Percentiles rank a stretch among this genome's conserved stretches.
phyloP scores from a whole-genome alignment of 2,329 filamentous ascomycete species.

The Trichothecium sympodiale region DNA sequence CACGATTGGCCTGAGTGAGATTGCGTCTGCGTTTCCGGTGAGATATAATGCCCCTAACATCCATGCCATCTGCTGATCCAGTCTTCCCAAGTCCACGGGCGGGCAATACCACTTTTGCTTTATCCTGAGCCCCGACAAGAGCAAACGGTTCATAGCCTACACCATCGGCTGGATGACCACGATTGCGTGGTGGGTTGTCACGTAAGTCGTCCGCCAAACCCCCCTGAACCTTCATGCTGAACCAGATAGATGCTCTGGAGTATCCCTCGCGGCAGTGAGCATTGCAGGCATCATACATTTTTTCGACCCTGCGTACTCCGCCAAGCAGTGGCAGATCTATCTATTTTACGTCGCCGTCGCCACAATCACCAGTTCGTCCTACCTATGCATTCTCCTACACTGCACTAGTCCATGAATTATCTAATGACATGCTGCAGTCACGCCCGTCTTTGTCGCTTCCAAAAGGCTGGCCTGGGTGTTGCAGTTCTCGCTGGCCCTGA shows the following conservation, averaged over 20 bases:
- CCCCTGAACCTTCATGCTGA: no score
- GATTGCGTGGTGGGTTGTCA: constrained; percentile 10
- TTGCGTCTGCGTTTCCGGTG: constrained; percentile 8
- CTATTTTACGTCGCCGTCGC: constrained; percentile 8
- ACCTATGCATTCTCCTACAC: background rate
- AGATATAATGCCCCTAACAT: no score
- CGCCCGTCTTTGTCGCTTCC: constrained; percentile 10
- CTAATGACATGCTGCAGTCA: constrained; percentile 5
- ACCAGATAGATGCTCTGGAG: constrained; percentile 7
- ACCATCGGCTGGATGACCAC: constrained; percentile 7
- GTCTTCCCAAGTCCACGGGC: constrained; percentile 4
- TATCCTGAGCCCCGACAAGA: constrained; percentile 8
- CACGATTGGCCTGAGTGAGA: constrained; percentile 9
- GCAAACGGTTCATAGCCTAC: constrained; percentile 8
- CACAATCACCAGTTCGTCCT: constrained; percentile 6
- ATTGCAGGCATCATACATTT: constrained; percentile 10
- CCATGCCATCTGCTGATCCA: no score
- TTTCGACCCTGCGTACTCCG: constrained; percentile 5
- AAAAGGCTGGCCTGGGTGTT: constrained; percentile 8
- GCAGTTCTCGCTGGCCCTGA: constrained; percentile 6
- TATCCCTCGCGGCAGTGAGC: constrained; percentile 9
- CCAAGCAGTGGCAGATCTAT: constrained; percentile 10
- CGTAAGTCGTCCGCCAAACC: background rate
- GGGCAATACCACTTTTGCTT: constrained; percentile 11
- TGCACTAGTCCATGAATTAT: no score